phyloP scores from a whole-genome alignment of 345 rosid genomes.

The Corymbia maculata region DNA sequence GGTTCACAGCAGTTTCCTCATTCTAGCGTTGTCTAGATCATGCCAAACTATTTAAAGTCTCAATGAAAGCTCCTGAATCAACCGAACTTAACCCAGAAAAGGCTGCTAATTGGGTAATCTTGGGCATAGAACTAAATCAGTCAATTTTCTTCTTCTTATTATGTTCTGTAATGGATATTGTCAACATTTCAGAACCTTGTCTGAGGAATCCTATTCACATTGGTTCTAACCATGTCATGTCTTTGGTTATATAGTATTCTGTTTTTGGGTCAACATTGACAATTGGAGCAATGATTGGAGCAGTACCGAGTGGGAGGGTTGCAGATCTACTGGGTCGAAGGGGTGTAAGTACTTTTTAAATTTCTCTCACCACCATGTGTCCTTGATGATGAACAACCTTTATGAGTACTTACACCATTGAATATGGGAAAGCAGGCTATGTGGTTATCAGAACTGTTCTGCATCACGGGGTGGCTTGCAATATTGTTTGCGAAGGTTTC shows the following conservation, averaged over 20 bases:
- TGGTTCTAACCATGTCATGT: background rate
- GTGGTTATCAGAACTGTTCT: slow-evolving; percentile 11
- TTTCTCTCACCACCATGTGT: background rate
- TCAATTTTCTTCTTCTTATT: background rate
- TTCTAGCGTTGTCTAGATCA: background rate
- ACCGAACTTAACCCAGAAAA: background rate
- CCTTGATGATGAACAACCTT: too few relatives aligned
- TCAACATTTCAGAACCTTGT: background rate
- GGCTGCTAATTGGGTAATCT: background rate
- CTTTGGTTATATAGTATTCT: slow-evolving; percentile 8
- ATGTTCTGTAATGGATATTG: background rate
- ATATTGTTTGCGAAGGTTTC: slow-evolving; percentile 12
- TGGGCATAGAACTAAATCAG: background rate
- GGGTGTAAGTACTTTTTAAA: slow-evolving; percentile 3
- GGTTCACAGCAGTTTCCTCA: background rate
- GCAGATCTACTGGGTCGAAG: slow-evolving; percentile 23
- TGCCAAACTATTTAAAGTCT: background rate
- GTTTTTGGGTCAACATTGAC: slow-evolving; percentile 23
- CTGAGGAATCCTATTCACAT: background rate
- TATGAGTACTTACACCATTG: background rate
- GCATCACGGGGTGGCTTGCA: slow-evolving; percentile 23
- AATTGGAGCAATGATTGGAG: slow-evolving; percentile 21
- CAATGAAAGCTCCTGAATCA: background rate
- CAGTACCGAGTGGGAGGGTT: slow-evolving; percentile 12
- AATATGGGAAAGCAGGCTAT: slow-evolving; percentile 10